Evolutionary conservation across 805 yeast genomes (phyloP).

Genomic region (Lachancea meyersii): DNA sequence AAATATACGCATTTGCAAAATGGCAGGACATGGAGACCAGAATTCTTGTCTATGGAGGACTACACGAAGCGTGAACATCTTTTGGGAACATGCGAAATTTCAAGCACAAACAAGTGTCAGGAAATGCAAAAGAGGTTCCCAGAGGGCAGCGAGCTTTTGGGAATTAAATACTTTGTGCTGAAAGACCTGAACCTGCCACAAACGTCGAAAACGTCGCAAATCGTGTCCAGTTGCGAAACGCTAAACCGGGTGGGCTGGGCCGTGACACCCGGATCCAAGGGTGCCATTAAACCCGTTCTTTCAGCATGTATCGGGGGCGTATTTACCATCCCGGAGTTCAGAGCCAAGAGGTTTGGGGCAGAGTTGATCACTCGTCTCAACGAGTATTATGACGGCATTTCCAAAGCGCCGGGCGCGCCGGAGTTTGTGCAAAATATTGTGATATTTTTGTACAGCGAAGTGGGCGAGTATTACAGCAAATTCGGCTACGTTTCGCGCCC

Average conservation of each 20-base stretch:
- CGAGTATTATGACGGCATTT: constrained; percentile 29
- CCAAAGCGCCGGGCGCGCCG: constrained; percentile 17
- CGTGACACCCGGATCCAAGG: constrained; percentile 21
- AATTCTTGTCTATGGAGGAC: constrained; percentile 28
- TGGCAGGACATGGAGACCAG: constrained; percentile 33
- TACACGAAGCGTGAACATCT: constrained; percentile 35
- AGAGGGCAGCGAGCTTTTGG: constrained; percentile 23
- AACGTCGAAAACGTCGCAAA: constrained; percentile 27
- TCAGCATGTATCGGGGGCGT: constrained; percentile 54
- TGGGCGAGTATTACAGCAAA: constrained; percentile 57
- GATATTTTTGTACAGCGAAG: constrained; percentile 60
- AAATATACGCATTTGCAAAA: constrained; percentile 34
- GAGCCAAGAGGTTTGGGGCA: constrained; percentile 53
- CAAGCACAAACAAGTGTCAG: constrained; percentile 16
- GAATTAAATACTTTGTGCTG: constrained; percentile 34
- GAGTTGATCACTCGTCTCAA: constrained; percentile 39
- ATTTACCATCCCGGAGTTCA: constrained; percentile 41
- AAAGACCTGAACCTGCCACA: constrained; percentile 23
- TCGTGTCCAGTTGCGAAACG: constrained; percentile 40
- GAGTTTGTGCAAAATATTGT: constrained; percentile 31
- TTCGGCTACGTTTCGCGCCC: constrained; percentile 51
- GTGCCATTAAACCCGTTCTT: constrained; percentile 27
- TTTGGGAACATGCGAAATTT: constrained; percentile 28
- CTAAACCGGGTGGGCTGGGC: constrained; percentile 35
- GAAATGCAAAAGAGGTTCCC: constrained; percentile 16